These are phyloP conservation scores for Phytophthora capsici DNA, from an alignment of 352 stramenopile species.

Conservation along the genomic window DNA sequence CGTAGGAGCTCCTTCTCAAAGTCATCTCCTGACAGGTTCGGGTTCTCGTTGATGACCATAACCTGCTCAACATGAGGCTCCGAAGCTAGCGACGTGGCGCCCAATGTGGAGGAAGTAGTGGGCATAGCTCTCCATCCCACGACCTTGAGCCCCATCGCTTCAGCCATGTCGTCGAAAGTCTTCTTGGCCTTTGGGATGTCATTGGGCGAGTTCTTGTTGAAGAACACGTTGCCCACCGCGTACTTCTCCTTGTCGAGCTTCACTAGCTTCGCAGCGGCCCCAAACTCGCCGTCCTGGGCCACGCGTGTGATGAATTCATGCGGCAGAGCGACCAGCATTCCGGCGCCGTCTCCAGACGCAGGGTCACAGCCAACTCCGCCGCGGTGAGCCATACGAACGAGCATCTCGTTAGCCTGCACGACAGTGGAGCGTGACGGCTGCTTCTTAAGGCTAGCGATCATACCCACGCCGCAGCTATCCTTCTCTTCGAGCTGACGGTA, in stretches of 20 bases:
- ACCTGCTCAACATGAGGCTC: conserved; percentile 96
- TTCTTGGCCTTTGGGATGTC: conserved; percentile 89
- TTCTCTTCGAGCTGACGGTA: conserved; percentile 65
- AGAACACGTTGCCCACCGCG: conserved; percentile 94
- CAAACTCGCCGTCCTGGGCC: conserved; percentile 81
- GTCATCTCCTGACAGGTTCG: conserved; percentile 60
- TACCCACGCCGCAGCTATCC: conserved; percentile 93
- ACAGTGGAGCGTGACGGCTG: conserved; percentile 91
- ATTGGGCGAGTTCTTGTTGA: conserved; percentile 68
- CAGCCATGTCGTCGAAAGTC: conserved; percentile 84
- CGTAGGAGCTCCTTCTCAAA: conserved; percentile 94
- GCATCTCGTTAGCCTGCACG: conserved; percentile 97
- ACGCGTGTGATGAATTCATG: conserved; percentile 93
- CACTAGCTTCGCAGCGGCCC: conserved; percentile 36
- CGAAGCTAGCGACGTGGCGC: conserved; percentile 92
- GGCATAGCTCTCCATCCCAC: conserved; percentile 93
- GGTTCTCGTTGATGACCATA: conserved; percentile 89
- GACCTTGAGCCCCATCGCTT: conserved; percentile 90
- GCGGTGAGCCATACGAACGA: conserved; percentile 96
- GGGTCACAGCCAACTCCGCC: conserved; percentile 96
- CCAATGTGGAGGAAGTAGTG: conserved; percentile 93
- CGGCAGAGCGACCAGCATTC: conserved; percentile 96
- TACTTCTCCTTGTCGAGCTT: conserved; percentile 82
- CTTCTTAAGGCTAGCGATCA: conserved; percentile 97
- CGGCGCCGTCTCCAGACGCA: conserved; percentile 90